phyloP scores from a whole-genome alignment of 2,329 filamentous ascomycete genomes.

The Didymella exigua region DNA sequence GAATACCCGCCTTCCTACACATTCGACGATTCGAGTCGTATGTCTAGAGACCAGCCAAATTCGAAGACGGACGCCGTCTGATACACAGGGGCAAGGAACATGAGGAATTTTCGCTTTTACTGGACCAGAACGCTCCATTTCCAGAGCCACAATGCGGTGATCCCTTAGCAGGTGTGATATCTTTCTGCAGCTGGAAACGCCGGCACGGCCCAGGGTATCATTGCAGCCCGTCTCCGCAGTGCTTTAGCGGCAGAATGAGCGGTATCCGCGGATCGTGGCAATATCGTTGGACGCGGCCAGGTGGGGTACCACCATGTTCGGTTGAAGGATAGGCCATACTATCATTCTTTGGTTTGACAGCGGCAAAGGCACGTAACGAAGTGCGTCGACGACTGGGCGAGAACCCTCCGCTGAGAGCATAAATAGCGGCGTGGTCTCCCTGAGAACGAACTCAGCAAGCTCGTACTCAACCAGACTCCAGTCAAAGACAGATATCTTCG shows the following conservation, averaged over 20 bases:
- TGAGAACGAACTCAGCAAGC: constrained; percentile 34
- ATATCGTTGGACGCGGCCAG: constrained; percentile 51
- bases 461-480: constrained; percentile 37
- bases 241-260: constrained; percentile 52
- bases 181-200: constrained; percentile 50
- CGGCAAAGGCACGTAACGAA: constrained; percentile 38
- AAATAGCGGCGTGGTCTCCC: constrained; percentile 47
- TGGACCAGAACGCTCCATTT: constrained; percentile 51
- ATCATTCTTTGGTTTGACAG: constrained; percentile 45
- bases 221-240: constrained; percentile 51
- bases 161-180: constrained; percentile 51
- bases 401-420: constrained; percentile 42
- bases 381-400: constrained; percentile 32
- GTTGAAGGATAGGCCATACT: constrained; percentile 46
- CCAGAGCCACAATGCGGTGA: constrained; percentile 52
- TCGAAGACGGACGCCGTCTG: constrained; percentile 34
- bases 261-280: constrained; percentile 52
- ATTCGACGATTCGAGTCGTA: constrained; percentile 41
- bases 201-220: constrained; percentile 53
- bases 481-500: constrained; percentile 31
- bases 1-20: constrained; percentile 42
- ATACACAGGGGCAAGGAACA: constrained; percentile 44
- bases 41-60: constrained; percentile 35
- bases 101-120: constrained; percentile 48
- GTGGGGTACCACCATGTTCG: constrained; percentile 51